phyloP scores from a whole-genome alignment of 257 asterid genomes.

The Handroanthus guayacan region DNA sequence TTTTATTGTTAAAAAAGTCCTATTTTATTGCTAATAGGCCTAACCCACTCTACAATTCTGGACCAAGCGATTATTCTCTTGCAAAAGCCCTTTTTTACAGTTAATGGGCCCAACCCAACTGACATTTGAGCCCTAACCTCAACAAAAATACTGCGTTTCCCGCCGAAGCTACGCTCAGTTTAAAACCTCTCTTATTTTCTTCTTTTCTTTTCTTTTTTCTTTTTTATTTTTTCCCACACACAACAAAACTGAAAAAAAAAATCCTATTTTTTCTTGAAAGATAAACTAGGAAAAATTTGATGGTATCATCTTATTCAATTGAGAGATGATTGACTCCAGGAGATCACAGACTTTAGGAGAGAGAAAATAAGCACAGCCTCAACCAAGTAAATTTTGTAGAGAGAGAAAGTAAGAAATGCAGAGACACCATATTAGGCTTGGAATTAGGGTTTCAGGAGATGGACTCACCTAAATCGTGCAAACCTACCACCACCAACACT shows the following conservation, averaged over 20 bases:
- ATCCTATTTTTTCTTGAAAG: background rate
- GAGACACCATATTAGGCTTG: conserved; percentile 33
- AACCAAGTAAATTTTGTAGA: conserved; percentile 35
- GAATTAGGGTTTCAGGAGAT: conserved; percentile 48
- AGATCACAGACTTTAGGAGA: conserved; percentile 20
- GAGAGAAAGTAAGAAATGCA: conserved; percentile 47
- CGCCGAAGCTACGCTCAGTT: conserved; percentile 44
- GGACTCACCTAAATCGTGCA: conserved; percentile 56
- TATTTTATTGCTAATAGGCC: no score
- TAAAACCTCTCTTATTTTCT: conserved; percentile 34
- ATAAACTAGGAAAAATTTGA: conserved; percentile 4
- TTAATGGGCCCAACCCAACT: conserved; percentile 30
- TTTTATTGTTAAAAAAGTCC: no score
- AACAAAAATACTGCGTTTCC: conserved; percentile 37
- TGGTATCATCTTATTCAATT: conserved; percentile 38
- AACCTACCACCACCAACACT: conserved; percentile 27
- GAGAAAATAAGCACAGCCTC: background rate
- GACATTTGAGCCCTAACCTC: conserved; percentile 34
- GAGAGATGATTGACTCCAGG: conserved; percentile 35
- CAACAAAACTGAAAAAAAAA: conserved; percentile 16
- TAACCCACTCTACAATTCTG: background rate
- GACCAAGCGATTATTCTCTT: background rate
- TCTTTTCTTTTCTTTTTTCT: background rate
- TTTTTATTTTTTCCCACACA: background rate
- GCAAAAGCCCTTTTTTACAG: background rate